Evolutionary conservation across 371 early-diverging fungal species (phyloP), one percentile per base, ranked within the genome.

Genomic region (Syncephalastrum sp.): DNA sequence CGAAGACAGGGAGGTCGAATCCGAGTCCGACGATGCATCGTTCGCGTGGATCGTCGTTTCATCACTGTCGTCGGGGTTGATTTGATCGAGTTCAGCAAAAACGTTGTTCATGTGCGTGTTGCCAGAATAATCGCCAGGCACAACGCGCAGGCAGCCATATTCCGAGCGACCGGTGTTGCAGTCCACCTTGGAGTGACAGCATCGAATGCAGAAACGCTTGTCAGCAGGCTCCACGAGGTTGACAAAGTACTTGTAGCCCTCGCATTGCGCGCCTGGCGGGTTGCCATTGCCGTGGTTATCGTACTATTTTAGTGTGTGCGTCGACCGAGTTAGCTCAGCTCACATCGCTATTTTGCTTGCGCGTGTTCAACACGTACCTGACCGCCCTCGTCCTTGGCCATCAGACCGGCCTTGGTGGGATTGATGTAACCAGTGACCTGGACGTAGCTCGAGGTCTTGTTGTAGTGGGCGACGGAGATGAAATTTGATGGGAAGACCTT

Each of bases 381-480:
- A 47, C 81, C 81, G 57, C 81, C 81, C 14, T 77, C 65, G 47
- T 80, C 81, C 3, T 53, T 63, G 1, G 70, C 46, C 52, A 61
- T 69, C 49, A 72, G 60, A 0, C 56, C 65, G 59, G 65, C 70
- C 4, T 60, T 61, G 7, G 65, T 47, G 10, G 67, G 48, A 24
- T 75, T 59, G 7, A 80, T 65, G 27, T 67, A 70, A 38, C 81
- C 81, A 43, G 77, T 77, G 19, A 80, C 66, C 54, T 80, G 81
- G 19, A 68, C 64, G 44, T 67, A 77, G 38, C 61, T 52, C 15
- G 46, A 47, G 16, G 65, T 64, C 25, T 62, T 54, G 21, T 57
- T 42, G 47, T 63, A 72, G 15, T 57, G 56, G 23, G 69, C 67
- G 15, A 57, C 61, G 27, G 64, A 59, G 45, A 69, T 61, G 16